phyloP scores from a whole-genome alignment of 2,329 filamentous ascomycete genomes.

The Xylaria sp. region DNA sequence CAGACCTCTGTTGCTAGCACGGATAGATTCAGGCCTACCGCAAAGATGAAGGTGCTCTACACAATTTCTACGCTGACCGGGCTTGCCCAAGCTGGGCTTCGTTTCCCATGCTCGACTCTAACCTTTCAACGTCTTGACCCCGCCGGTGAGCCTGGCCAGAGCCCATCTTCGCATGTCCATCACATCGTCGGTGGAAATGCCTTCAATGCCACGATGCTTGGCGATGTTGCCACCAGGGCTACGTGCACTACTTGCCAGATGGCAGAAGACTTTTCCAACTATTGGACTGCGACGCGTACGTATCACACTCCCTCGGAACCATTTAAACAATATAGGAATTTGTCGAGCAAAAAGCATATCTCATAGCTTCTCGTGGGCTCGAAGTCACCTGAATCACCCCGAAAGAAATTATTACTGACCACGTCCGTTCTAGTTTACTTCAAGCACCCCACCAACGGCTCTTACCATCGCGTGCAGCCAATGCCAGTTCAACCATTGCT shows the following conservation, averaged over 20 bases:
- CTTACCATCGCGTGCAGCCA: slow-evolving; percentile 44
- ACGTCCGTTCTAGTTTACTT: slow-evolving; percentile 27
- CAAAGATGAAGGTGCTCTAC: slow-evolving; percentile 31
- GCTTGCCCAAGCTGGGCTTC: slow-evolving; percentile 35
- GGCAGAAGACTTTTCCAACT: slow-evolving; percentile 46
- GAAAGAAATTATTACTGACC: background rate
- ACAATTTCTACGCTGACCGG: slow-evolving; percentile 11
- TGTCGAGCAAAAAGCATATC: background rate
- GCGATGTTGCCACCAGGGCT: slow-evolving; percentile 32
- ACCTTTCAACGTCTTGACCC: slow-evolving; percentile 38
- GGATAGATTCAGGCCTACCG: background rate
- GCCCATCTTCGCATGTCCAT: slow-evolving; percentile 36
- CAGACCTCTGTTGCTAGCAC: background rate
- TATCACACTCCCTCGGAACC: background rate
- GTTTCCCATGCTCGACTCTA: slow-evolving; percentile 38
- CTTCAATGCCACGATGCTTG: slow-evolving; percentile 37
- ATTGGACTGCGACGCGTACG: slow-evolving; percentile 38
- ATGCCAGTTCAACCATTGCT: slow-evolving; percentile 41
- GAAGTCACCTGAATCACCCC: background rate
- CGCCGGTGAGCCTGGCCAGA: slow-evolving; percentile 33
- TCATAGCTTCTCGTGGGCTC: background rate
- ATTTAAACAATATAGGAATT: too few relatives aligned
- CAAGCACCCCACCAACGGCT: slow-evolving; percentile 45
- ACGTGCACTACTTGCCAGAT: slow-evolving; percentile 46
- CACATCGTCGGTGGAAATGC: slow-evolving; percentile 40